These are phyloP conservation scores for Colletotrichum nymphaeae DNA, from an alignment of 2,329 filamentous ascomycete species.

Conservation along the genomic window DNA sequence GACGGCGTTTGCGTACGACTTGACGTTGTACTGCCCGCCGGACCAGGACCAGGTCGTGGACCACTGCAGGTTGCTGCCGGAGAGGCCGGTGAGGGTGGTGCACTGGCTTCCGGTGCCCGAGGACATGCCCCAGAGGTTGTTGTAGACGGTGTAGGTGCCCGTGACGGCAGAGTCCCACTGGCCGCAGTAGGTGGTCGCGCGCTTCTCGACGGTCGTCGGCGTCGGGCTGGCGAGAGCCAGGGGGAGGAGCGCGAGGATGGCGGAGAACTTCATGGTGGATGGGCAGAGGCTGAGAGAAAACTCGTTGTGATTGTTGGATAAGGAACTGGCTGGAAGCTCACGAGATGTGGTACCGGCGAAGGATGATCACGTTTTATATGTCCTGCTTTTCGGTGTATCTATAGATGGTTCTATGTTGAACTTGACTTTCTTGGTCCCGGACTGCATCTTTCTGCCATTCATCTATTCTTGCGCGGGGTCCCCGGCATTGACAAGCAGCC, in stretches of 20 bases:
- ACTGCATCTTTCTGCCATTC: not conserved
- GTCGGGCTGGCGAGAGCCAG: slow-evolving; percentile 31
- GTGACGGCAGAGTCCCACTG: slow-evolving; percentile 40
- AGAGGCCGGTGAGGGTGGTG: slow-evolving; percentile 49
- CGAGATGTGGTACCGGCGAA: no score
- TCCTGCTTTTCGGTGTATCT: not conserved
- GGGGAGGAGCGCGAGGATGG: slow-evolving; percentile 32
- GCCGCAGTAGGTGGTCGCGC: slow-evolving; percentile 38
- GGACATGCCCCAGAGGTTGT: slow-evolving; percentile 53
- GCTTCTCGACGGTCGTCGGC: slow-evolving; percentile 35
- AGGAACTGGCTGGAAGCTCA: not conserved
- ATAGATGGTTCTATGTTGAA: not conserved
- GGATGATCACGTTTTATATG: not conserved
- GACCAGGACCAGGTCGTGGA: slow-evolving; percentile 53
- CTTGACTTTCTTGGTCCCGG: not conserved
- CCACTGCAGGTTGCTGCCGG: slow-evolving; percentile 49
- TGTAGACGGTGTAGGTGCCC: slow-evolving; percentile 47
- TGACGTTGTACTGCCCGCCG: slow-evolving; percentile 51
- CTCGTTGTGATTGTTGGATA: not conserved
- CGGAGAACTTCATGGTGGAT: slow-evolving; percentile 35
- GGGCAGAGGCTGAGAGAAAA: no score
- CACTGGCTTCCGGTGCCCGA: slow-evolving; percentile 52
- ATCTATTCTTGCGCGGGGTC: not conserved
- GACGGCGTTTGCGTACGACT: slow-evolving; percentile 54
- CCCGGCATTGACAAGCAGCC: no score